A percentile compares a stretch with the other conserved stretches of the same genome.
phyloP scores from a whole-genome alignment of 176 grass and related monocot species.

The Stipa capillata region DNA sequence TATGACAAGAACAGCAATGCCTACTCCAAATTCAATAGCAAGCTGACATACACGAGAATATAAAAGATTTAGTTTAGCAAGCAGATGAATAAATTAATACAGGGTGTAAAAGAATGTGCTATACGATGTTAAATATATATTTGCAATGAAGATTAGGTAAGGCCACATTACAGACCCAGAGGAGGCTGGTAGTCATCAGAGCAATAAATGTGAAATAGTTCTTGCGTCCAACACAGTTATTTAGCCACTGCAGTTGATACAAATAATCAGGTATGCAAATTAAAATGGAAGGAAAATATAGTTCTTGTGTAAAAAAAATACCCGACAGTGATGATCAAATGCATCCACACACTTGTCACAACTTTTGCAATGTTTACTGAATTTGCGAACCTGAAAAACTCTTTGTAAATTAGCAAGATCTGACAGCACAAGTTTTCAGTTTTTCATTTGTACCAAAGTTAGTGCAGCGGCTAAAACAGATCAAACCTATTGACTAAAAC shows the following conservation, averaged over 20 bases:
- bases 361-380: conserved; percentile 89
- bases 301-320: conserved; percentile 27
- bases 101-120: neutral
- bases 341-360: conserved; percentile 96
- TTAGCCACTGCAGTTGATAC: conserved; percentile 68
- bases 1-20: conserved; percentile 68
- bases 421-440: neutral
- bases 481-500: too few species aligned
- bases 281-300: neutral
- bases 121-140: neutral
- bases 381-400: conserved; percentile 60
- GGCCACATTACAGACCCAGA: conserved; percentile 55
- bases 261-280: neutral
- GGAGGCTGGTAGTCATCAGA: conserved; percentile 68
- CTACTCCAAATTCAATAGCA: conserved; percentile 72
- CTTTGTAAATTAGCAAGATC: neutral
- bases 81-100: neutral
- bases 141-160: conserved; percentile 7
- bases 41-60: conserved; percentile 39
- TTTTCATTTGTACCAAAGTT: conserved; percentile 6
- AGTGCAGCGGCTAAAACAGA: too few species aligned
- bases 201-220: conserved; percentile 84
- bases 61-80: neutral
- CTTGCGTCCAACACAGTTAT: conserved; percentile 90
- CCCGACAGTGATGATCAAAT: conserved; percentile 94